Evolutionary conservation across 2,329 filamentous ascomycete genomes (phyloP), one percentile per base, ranked within the genome.

Genomic region (Claviceps africana): DNA sequence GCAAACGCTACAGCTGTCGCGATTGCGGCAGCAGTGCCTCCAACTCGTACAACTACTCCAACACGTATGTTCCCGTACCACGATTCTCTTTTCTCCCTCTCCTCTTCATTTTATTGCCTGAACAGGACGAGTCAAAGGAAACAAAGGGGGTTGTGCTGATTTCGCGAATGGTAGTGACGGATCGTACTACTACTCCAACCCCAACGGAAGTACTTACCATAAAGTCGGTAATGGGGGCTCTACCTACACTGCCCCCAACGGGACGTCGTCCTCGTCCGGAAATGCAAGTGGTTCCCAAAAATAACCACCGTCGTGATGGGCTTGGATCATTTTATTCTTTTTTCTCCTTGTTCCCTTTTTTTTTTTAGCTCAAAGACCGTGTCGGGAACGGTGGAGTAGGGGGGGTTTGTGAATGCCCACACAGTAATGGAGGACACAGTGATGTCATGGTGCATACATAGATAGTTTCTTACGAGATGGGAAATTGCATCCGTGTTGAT

Each of bases 121-220:
- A 13, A 21, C 3, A 42, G 3, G 7, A 42, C 8, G 1, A 22
- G 9, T 1, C 7, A 21, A 21, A 42, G 21, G 10, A 21, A 42
- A 4, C 6, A 11, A 21, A 19, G 9, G 9, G 9, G n/a, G 9
- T 0, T 2, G 9, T 30, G 25, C 25, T 45, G 2, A 45, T n/a
- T 37, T 33, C 11, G 8, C 22, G 7, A 8, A n/a, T 15, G 15
- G 6, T 50, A 78, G 75, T 22, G 61, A 86, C 58, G 81, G 82
- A 39, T 85, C 81, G 1, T 87, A 87, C 72, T 86, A 87, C 70
- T 87, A 86, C 68, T 78, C 75, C 62, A 87, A 86, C 68, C 67
- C 81, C 46, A 76, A 84, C 56, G 81, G 81, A 15, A 84, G 78
- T 61, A 83, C 78, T 40, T 87, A 87, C 69, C 69, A 85, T 72